phyloP scores from a whole-genome alignment of 495 filamentous ascomycete genomes.

The Penicillium mononematosum region DNA sequence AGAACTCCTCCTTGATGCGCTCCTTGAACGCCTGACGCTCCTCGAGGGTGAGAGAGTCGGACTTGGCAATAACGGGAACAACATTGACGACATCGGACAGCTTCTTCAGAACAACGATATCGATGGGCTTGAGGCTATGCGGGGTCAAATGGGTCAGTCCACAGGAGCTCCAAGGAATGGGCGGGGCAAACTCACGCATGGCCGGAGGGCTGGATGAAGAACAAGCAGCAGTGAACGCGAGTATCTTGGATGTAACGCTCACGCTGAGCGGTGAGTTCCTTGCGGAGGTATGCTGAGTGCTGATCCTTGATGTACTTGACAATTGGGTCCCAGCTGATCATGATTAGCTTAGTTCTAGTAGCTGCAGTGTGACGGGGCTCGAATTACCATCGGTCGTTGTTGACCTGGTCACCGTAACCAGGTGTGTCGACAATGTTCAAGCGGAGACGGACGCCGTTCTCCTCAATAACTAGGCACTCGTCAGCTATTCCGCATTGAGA shows the following conservation, averaged over 20 bases:
- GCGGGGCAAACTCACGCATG: conserved; percentile 64
- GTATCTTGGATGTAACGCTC: conserved; percentile 99
- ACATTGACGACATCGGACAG: conserved; percentile 98
- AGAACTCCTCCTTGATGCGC: conserved; percentile 98
- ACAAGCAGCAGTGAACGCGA: conserved; percentile 98
- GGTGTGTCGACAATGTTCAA: conserved; percentile 81
- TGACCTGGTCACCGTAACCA: conserved; percentile 78
- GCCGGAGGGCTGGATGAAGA: conserved; percentile 98
- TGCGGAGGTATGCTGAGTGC: conserved; percentile 98
- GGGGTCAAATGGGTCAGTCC: not conserved
- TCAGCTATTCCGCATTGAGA: conserved; percentile 20
- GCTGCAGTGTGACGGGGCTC: conserved; percentile 6
- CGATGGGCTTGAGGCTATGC: conserved; percentile 83
- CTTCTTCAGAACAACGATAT: conserved; percentile 99
- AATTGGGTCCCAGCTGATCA: conserved; percentile 77
- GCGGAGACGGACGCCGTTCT: conserved; percentile 80
- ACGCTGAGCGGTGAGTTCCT: conserved; percentile 99
- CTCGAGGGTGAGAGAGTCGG: conserved; percentile 93
- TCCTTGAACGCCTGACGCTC: conserved; percentile 96
- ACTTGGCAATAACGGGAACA: conserved; percentile 97
- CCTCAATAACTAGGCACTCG: conserved; percentile 76
- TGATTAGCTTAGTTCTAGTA: conserved; percentile 26
- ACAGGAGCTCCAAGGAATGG: not conserved
- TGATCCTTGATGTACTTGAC: conserved; percentile 99
- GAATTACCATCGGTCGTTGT: conserved; percentile 73